A percentile compares a stretch with the other conserved stretches of the same genome.
These are phyloP conservation scores for Rheum nobile DNA, from an alignment of 148 eudicot genomes.

Conservation along the genomic window DNA sequence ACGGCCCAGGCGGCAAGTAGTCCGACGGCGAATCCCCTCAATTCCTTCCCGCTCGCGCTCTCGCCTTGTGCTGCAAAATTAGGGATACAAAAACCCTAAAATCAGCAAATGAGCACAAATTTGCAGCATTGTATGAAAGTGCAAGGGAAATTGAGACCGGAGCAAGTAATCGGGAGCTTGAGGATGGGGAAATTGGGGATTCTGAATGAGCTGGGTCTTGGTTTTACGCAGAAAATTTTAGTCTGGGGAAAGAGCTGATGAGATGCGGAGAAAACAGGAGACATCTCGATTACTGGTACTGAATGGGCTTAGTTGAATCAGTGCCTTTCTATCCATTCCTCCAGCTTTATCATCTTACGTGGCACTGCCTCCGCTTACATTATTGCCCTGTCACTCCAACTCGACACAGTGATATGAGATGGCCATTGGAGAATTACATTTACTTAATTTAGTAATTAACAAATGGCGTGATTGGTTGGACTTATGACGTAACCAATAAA, in stretches of 20 bases:
- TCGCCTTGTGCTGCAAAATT: not conserved
- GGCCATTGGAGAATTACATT: too few species aligned
- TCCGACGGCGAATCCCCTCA: constrained; percentile 64
- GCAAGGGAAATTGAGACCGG: not conserved
- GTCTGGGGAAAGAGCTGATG: constrained; percentile 18
- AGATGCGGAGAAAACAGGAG: constrained; percentile 24
- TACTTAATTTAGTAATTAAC: too few species aligned
- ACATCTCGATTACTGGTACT: not conserved
- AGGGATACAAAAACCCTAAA: not conserved
- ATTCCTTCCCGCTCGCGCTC: constrained; percentile 21
- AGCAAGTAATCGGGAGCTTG: constrained; percentile 27
- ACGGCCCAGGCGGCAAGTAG: constrained; percentile 77
- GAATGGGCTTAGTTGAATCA: constrained; percentile 3
- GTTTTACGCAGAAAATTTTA: constrained; percentile 13
- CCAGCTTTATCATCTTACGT: constrained; percentile 23
- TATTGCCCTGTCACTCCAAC: not conserved
- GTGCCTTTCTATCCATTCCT: constrained; percentile 10
- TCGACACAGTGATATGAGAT: too few species aligned
- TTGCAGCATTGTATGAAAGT: not conserved
- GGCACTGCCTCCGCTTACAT: not conserved
- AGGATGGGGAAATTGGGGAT: constrained; percentile 10
- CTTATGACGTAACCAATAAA: too few species aligned
- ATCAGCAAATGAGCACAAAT: not conserved
- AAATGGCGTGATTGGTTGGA: too few species aligned
- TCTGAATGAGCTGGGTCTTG: not conserved